Evolutionary conservation across 768 basidiomycete genomes (phyloP).

Genomic region (Dentipellis fragilis): DNA sequence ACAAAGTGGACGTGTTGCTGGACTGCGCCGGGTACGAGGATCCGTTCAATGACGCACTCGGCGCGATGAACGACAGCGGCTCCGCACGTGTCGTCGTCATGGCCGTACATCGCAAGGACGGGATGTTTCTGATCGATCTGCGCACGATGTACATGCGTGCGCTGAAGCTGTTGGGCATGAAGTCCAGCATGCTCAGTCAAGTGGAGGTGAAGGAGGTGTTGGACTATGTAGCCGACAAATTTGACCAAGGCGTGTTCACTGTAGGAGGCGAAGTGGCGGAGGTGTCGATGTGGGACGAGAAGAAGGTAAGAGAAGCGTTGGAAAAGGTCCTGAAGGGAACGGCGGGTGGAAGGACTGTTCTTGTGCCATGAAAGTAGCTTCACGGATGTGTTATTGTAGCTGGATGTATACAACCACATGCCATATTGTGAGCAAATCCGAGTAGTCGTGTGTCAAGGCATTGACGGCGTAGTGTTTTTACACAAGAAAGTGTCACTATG

Average conservation of each 20-base stretch:
- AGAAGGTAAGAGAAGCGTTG: background rate
- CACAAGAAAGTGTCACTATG: no score
- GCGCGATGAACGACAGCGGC: conserved; percentile 20
- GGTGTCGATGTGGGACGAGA: background rate
- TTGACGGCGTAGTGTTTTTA: no score
- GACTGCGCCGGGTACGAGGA: conserved; percentile 25
- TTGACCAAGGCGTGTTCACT: background rate
- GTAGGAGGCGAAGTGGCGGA: background rate
- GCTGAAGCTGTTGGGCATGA: background rate
- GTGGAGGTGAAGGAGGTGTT: background rate
- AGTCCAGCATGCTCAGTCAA: background rate
- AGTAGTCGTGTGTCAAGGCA: no score
- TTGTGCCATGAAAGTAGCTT: background rate
- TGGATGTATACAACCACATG: no score
- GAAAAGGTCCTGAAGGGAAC: background rate
- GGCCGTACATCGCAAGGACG: conserved; percentile 25
- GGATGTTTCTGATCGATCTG: conserved; percentile 21
- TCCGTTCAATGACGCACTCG: conserved; percentile 24
- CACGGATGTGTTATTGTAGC: no score
- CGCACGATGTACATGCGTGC: conserved; percentile 9
- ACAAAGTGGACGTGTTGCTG: conserved; percentile 23
- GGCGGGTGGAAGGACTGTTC: background rate
- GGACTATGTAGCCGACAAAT: background rate
- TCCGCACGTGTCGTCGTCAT: conserved; percentile 24
- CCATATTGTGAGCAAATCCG: no score